Conservation (phyloP, 1,139 yeast genomes). For the Barnettozyma hawaiiensis region DNA sequence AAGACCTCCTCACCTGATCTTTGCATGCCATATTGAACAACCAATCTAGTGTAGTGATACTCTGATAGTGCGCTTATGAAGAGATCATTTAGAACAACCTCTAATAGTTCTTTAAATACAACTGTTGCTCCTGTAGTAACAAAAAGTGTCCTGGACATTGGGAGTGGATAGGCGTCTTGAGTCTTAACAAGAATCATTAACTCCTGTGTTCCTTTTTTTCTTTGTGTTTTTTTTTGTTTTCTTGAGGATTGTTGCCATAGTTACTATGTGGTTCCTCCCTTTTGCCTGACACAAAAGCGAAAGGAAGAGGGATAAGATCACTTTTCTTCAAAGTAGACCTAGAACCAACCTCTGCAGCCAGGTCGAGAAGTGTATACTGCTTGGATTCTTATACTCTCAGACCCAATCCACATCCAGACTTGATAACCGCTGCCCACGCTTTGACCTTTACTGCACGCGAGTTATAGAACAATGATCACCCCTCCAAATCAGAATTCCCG, state of each 20-base stretch:
- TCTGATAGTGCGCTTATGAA: slow-evolving; percentile 35
- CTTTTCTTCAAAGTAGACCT: neutral
- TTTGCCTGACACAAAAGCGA: neutral
- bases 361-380: neutral
- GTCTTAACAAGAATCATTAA: too few relatives aligned
- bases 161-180: too few relatives aligned
- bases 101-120: slow-evolving; percentile 57
- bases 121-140: slow-evolving; percentile 87
- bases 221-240: neutral
- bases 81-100: slow-evolving; percentile 31
- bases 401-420: too few relatives aligned
- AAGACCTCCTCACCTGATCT: slow-evolving; percentile 28
- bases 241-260: neutral
- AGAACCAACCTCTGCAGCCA: neutral
- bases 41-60: slow-evolving; percentile 37
- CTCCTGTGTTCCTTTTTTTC: too few relatives aligned
- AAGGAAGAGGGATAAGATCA: neutral
- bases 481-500: neutral
- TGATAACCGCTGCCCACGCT: too few relatives aligned
- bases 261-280: neutral
- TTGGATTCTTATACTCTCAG: too few relatives aligned
- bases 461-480: neutral
- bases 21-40: slow-evolving; percentile 69
- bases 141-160: slow-evolving; percentile 29
- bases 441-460: neutral